Percentiles rank a stretch among this genome's conserved stretches.
Conservation (phyloP, 2,329 filamentous ascomycete species). For the Diaporthe velutina region DNA sequence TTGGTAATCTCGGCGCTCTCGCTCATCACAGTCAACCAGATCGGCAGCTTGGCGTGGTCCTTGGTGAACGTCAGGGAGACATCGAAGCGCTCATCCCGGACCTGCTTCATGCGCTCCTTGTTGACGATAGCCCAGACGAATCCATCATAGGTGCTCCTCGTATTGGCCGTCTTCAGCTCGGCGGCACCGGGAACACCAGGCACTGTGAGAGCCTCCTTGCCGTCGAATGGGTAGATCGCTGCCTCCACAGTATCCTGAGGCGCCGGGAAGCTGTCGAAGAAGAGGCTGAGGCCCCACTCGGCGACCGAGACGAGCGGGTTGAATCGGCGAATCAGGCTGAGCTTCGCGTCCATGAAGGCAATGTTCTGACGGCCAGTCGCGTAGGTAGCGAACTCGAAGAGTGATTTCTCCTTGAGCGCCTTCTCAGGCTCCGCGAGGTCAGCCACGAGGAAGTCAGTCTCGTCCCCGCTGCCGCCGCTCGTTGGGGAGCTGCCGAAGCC, state of each 20-base stretch:
- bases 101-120: conserved; percentile 91
- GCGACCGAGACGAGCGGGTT: conserved; percentile 76
- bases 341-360: conserved; percentile 88
- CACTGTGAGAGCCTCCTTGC: conserved; percentile 85
- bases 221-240: conserved; percentile 89
- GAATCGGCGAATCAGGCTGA: conserved; percentile 86
- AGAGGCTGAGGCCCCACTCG: conserved; percentile 79
- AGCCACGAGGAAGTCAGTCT: conserved; percentile 73
- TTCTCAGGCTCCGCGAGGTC: conserved; percentile 54
- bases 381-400: conserved; percentile 89
- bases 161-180: conserved; percentile 67
- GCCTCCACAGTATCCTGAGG: conserved; percentile 83
- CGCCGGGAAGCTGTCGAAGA: conserved; percentile 80
- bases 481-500: conserved; percentile 76
- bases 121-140: conserved; percentile 97
- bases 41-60: conserved; percentile 89
- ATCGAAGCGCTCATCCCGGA: conserved; percentile 95
- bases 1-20: conserved; percentile 97
- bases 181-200: conserved; percentile 72
- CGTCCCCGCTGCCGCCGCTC: conserved; percentile 51
- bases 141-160: conserved; percentile 82
- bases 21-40: conserved; percentile 94
- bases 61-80: conserved; percentile 93
- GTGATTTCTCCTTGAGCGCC: conserved; percentile 85
- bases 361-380: conserved; percentile 93